Percentiles rank a stretch among this genome's conserved stretches.
Conservation (phyloP, 1,284 basidiomycete species). For the Irpex lacteus region DNA sequence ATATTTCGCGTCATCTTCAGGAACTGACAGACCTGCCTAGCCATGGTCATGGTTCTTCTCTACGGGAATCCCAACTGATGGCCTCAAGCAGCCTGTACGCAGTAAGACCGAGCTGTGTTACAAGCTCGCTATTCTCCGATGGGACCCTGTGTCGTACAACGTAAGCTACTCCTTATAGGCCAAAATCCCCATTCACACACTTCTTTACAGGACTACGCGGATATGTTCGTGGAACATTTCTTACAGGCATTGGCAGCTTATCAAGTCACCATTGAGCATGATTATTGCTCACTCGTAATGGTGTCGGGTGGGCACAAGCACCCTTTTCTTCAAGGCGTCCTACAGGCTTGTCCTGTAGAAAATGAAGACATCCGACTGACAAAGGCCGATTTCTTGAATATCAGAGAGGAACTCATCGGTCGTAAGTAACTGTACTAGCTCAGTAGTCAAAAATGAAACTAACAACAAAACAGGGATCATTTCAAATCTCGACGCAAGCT, state of each 20-base stretch:
- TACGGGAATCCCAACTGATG: constrained; percentile 62
- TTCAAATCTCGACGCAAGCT: constrained; percentile 18
- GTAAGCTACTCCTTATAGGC: constrained; percentile 31
- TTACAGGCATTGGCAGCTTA: constrained; percentile 55
- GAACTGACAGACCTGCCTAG: background rate
- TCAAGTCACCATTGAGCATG: constrained; percentile 55
- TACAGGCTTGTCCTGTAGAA: constrained; percentile 13
- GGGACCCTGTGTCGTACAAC: constrained; percentile 63
- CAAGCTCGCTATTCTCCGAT: constrained; percentile 59
- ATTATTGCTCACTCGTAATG: constrained; percentile 52
- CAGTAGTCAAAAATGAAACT: background rate
- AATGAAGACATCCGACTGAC: constrained; percentile 23
- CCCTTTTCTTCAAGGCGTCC: constrained; percentile 41
- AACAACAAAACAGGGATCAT: constrained; percentile 19
- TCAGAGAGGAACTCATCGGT: constrained; percentile 21
- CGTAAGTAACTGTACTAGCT: constrained; percentile 18
- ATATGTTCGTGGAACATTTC: constrained; percentile 56
- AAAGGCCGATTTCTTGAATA: constrained; percentile 21
- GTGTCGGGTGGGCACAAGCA: constrained; percentile 53
- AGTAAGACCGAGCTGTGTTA: constrained; percentile 70
- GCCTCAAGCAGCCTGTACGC: constrained; percentile 51
- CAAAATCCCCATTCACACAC: background rate
- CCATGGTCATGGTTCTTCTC: constrained; percentile 33
- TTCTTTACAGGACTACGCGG: constrained; percentile 40
- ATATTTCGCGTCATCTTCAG: background rate